Evolutionary conservation across 768 basidiomycete genomes (phyloP).

Genomic region (Mrakia blollopis): DNA sequence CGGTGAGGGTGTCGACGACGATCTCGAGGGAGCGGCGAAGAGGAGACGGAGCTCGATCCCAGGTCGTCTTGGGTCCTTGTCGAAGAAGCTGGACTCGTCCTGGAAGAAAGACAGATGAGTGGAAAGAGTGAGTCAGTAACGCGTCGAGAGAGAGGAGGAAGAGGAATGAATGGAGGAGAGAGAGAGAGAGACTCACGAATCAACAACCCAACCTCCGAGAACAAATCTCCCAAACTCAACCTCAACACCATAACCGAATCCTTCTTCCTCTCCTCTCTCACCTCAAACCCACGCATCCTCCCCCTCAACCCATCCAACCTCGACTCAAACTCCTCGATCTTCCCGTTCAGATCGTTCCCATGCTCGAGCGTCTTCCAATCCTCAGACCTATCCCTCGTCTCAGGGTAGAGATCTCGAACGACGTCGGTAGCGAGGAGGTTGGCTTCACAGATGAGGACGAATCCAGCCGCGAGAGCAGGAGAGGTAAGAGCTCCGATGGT

Average conservation of each 20-base stretch:
- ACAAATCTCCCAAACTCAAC: background rate
- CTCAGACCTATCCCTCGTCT: constrained; percentile 11
- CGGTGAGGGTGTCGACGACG: background rate
- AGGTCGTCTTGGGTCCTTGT: background rate
- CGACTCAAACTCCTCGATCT: background rate
- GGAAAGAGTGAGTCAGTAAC: background rate
- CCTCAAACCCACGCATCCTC: background rate
- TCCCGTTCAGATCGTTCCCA: background rate
- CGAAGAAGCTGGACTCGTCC: constrained; percentile 25
- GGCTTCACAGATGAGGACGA: constrained; percentile 9
- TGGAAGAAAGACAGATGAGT: background rate
- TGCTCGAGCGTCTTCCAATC: constrained; percentile 14
- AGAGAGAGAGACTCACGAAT: background rate
- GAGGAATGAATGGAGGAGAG: background rate
- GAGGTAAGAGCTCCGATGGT: background rate
- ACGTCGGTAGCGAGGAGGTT: background rate
- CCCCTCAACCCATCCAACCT: background rate
- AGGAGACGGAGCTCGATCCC: background rate
- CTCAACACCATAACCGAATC: background rate
- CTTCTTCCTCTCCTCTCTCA: too few relatives aligned
- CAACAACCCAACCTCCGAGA: constrained; percentile 5
- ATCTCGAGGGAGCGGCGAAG: background rate
- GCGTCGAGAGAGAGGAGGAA: background rate
- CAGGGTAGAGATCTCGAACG: constrained; percentile 18
- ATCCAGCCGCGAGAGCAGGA: background rate